These are phyloP conservation scores for Fusarium torreyae DNA, from an alignment of 2,329 filamentous ascomycete species.

Conservation along the genomic window DNA sequence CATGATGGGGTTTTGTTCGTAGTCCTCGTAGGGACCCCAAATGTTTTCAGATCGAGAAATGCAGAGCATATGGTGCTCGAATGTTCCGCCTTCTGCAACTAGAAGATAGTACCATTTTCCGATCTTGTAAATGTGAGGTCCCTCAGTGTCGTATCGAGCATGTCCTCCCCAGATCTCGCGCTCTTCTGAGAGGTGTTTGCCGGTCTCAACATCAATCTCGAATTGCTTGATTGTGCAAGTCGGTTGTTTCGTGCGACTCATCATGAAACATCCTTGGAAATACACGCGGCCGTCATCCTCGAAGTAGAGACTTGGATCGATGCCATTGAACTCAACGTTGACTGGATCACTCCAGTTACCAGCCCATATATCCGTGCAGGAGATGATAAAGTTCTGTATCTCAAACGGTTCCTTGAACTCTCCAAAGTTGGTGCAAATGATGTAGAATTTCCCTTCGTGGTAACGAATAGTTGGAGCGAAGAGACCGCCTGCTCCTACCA, in stretches of 20 bases:
- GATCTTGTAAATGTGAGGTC: conserved; percentile 61
- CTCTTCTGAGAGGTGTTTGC: conserved; percentile 39
- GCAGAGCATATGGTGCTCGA: conserved; percentile 48
- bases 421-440: conserved; percentile 48
- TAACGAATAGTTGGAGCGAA: conserved; percentile 48
- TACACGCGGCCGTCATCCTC: conserved; percentile 55
- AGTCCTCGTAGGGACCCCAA: conserved; percentile 52
- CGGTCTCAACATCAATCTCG: conserved; percentile 44
- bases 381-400: conserved; percentile 46
- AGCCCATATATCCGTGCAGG: conserved; percentile 44
- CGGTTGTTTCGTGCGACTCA: conserved; percentile 14
- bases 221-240: conserved; percentile 47
- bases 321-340: conserved; percentile 57
- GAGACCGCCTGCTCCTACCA: conserved; percentile 34
- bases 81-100: conserved; percentile 61
- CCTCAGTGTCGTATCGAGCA: conserved; percentile 46
- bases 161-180: conserved; percentile 37
- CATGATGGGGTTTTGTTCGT: conserved; percentile 53
- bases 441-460: conserved; percentile 45
- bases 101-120: conserved; percentile 61
- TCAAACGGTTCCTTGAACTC: not conserved
- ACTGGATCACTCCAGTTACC: conserved; percentile 52
- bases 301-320: conserved; percentile 62
- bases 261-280: conserved; percentile 35
- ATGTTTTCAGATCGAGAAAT: conserved; percentile 42